Conservation (phyloP, 768 basidiomycete species). For the Paxillus rubicundulus region DNA sequence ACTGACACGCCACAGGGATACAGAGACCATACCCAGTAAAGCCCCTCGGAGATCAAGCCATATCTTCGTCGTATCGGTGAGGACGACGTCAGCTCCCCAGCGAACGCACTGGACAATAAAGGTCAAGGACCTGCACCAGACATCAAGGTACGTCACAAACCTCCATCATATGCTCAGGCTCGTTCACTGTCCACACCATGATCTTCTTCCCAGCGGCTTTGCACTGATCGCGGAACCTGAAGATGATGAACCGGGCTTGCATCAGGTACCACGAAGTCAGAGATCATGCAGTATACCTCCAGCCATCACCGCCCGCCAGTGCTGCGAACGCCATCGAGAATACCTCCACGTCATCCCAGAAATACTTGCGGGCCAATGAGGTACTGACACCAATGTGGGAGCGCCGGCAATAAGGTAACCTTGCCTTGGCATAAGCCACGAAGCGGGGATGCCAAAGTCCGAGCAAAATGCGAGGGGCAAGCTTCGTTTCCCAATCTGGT, state of each 20-base stretch:
- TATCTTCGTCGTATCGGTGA: conserved; percentile 70
- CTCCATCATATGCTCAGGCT: conserved; percentile 87
- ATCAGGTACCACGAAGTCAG: background rate
- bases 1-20: background rate
- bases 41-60: conserved; percentile 64
- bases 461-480: conserved; percentile 78
- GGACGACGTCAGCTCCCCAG: conserved; percentile 76
- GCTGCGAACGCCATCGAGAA: conserved; percentile 82
- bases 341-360: conserved; percentile 83
- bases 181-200: conserved; percentile 97
- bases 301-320: conserved; percentile 71
- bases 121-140: background rate
- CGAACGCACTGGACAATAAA: conserved; percentile 54
- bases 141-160: conserved; percentile 36
- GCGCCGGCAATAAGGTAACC: conserved; percentile 79
- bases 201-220: conserved; percentile 74
- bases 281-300: conserved; percentile 43
- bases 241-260: conserved; percentile 7
- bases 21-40: conserved; percentile 46
- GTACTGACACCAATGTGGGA: conserved; percentile 82
- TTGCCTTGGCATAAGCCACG: conserved; percentile 67
- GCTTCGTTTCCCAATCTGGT: conserved; percentile 65
- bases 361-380: conserved; percentile 74
- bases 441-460: conserved; percentile 94
- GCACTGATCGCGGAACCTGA: conserved; percentile 79